These are phyloP conservation scores for Entomortierella chlamydospora DNA, from an alignment of 192 early-diverging fungal species.

Conservation along the genomic window DNA sequence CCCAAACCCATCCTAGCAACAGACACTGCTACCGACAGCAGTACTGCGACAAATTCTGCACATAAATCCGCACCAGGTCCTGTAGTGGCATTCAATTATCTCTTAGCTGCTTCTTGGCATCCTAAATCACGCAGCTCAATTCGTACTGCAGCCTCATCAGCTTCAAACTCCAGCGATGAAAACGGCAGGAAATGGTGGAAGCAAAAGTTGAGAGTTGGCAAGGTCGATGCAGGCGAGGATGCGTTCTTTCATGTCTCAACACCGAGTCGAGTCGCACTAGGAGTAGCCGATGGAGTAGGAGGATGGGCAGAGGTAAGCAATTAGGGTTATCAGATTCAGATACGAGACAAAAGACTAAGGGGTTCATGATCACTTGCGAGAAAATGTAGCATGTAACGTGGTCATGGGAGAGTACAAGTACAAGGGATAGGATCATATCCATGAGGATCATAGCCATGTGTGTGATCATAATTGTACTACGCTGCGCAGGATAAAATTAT, in stretches of 20 bases:
- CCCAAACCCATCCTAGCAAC: neutral
- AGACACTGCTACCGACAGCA: neutral
- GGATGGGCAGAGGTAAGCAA: slow-evolving; percentile 65
- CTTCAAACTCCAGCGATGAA: slow-evolving; percentile 7
- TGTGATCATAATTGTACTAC: too few species aligned
- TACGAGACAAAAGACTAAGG: too few species aligned
- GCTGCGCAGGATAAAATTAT: too few species aligned
- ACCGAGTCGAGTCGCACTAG: slow-evolving; percentile 61
- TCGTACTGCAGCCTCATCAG: slow-evolving; percentile 6
- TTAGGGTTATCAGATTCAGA: too few species aligned
- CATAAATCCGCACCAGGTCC: slow-evolving; percentile 2
- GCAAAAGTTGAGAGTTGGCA: slow-evolving; percentile 59
- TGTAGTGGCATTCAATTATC: slow-evolving; percentile 44
- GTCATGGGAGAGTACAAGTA: too few species aligned
- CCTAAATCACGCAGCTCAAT: slow-evolving; percentile 35
- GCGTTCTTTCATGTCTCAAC: slow-evolving; percentile 68
- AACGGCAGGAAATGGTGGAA: slow-evolving; percentile 48
- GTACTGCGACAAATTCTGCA: slow-evolving; percentile 8
- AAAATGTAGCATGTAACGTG: too few species aligned
- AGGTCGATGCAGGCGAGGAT: slow-evolving; percentile 68
- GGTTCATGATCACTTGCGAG: too few species aligned
- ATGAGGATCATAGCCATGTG: too few species aligned
- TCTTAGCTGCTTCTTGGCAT: slow-evolving; percentile 50
- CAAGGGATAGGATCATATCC: too few species aligned
- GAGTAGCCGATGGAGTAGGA: slow-evolving; percentile 71